A percentile compares a stretch with the other conserved stretches of the same genome.
phyloP scores from a whole-genome alignment of 371 early-diverging fungal species.

The Mortierella sp. region DNA sequence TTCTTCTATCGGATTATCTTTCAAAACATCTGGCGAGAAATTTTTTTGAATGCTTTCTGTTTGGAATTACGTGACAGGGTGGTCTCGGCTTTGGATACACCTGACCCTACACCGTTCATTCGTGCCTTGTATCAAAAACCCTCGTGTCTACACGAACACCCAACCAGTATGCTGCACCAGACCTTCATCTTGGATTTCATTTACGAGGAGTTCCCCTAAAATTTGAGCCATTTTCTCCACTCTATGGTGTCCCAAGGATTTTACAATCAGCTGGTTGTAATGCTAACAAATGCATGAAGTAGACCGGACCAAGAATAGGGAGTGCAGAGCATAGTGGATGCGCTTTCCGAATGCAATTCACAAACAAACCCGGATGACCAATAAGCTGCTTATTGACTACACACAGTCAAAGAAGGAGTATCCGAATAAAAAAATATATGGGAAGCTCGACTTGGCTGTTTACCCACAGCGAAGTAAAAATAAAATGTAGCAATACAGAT shows the following conservation, averaged over 20 bases:
- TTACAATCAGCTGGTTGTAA: not conserved
- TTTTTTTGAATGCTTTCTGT: too few species aligned
- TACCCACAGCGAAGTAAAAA: not conserved
- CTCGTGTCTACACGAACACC: not conserved
- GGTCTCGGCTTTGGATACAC: not conserved
- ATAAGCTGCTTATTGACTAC: not conserved
- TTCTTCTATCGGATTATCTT: not conserved
- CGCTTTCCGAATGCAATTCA: not conserved
- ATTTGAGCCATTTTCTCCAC: not conserved
- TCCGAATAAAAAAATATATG: not conserved
- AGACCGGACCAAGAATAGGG: not conserved
- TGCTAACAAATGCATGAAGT: not conserved
- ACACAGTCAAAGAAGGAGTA: not conserved
- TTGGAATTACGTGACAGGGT: not conserved
- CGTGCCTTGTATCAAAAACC: not conserved
- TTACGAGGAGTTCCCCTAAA: not conserved
- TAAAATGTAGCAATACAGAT: not conserved
- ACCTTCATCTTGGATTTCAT: not conserved
- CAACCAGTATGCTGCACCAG: not conserved
- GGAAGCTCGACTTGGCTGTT: not conserved
- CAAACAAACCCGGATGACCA: not conserved
- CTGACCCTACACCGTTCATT: not conserved
- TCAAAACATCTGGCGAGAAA: not conserved
- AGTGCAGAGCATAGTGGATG: not conserved
- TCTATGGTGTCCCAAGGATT: slow-evolving; percentile 7